These are phyloP conservation scores for Ramaria rubella DNA, from an alignment of 768 basidiomycete genomes.

Conservation along the genomic window DNA sequence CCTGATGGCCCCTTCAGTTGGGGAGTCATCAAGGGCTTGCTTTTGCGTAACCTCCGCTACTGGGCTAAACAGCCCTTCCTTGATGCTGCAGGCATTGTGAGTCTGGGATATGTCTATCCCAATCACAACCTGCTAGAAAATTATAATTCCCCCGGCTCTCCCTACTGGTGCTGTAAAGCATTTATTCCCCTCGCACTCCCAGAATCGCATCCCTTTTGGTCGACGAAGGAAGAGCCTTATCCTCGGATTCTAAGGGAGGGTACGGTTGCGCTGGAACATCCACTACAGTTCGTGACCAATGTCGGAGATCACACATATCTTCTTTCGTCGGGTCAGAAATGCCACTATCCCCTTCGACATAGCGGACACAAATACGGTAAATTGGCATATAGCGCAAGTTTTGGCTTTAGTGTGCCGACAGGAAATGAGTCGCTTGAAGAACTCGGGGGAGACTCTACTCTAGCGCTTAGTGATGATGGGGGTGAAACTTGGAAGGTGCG, in stretches of 20 bases:
- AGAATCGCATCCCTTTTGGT: constrained; percentile 67
- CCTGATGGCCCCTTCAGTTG: constrained; percentile 65
- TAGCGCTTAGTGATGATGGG: constrained; percentile 62
- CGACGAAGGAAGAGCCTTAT: constrained; percentile 57
- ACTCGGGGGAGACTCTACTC: constrained; percentile 60
- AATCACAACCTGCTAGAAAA: constrained; percentile 74
- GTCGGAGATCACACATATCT: constrained; percentile 60
- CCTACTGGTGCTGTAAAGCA: constrained; percentile 79
- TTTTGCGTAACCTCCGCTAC: constrained; percentile 64
- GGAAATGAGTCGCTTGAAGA: constrained; percentile 65
- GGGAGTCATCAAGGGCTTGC: constrained; percentile 69
- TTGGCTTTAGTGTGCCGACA: constrained; percentile 70
- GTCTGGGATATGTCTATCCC: constrained; percentile 64
- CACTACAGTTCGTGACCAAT: constrained; percentile 62
- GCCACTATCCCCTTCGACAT: constrained; percentile 73
- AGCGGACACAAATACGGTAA: constrained; percentile 77
- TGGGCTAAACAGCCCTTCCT: constrained; percentile 62
- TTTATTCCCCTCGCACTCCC: constrained; percentile 63
- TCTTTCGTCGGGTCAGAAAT: constrained; percentile 71
- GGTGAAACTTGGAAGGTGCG: constrained; percentile 72
- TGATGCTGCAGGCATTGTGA: constrained; percentile 58
- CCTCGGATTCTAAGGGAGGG: constrained; percentile 42
- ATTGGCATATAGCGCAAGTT: constrained; percentile 68
- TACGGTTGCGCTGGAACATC: constrained; percentile 49
- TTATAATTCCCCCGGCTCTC: constrained; percentile 73